Evolutionary conservation across 257 asterid species (phyloP).

Genomic region (Rhazya stricta): DNA sequence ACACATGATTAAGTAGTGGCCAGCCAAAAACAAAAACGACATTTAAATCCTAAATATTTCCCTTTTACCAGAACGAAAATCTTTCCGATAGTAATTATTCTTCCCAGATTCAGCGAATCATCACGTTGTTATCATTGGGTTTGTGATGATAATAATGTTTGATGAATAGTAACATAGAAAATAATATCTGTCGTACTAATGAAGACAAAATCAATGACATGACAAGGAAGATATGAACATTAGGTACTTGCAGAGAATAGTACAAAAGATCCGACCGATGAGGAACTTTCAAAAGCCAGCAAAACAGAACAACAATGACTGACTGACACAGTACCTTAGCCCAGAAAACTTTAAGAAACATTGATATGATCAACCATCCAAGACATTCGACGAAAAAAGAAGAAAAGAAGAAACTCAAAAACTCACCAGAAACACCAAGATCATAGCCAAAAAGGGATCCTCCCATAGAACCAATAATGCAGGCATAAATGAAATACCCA

Average conservation of each 20-base stretch:
- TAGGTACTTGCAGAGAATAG: background rate
- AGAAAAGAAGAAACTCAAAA: background rate
- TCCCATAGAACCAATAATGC: constrained; percentile 78
- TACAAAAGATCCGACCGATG: background rate
- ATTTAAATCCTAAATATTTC: no score
- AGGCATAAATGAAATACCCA: constrained; percentile 60
- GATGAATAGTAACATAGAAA: background rate
- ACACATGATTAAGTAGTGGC: background rate
- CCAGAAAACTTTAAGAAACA: background rate
- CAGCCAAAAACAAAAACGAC: background rate
- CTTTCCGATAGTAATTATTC: background rate
- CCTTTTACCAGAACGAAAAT: background rate
- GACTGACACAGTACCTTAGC: background rate
- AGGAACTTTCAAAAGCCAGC: background rate
- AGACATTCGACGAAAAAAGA: background rate
- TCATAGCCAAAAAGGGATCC: constrained; percentile 89
- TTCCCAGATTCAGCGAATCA: background rate
- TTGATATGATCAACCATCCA: background rate
- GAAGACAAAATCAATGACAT: background rate
- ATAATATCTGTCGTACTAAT: background rate
- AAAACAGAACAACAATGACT: background rate
- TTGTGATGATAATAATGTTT: background rate
- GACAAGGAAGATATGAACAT: background rate
- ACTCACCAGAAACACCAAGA: constrained; percentile 84
- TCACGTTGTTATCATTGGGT: background rate